These are phyloP conservation scores for Cupressus sempervirens DNA, from an alignment of 75 land plant species.

Conservation along the genomic window DNA sequence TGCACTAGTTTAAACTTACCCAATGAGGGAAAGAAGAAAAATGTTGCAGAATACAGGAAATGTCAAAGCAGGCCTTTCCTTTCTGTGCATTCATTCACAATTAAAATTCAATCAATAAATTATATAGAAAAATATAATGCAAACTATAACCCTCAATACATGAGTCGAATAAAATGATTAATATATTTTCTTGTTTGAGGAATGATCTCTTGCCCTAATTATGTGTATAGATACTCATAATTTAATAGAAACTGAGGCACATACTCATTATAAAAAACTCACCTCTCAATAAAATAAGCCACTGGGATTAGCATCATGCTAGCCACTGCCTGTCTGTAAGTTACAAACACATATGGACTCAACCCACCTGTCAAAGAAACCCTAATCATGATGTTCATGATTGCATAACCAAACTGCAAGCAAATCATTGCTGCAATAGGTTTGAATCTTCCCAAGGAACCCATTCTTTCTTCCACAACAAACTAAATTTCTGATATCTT, in stretches of 20 bases:
- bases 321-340: constrained; percentile 6
- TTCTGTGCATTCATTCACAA: background rate
- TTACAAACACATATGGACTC: constrained; percentile 1
- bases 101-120: background rate
- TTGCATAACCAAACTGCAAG: background rate
- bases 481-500: background rate
- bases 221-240: no score
- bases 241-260: no score
- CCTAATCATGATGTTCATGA: constrained; percentile 7
- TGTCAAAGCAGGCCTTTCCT: background rate
- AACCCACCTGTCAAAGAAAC: background rate
- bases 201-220: no score
- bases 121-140: background rate
- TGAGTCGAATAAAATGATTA: background rate
- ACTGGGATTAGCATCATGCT: background rate
- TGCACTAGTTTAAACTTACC: background rate
- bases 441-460: background rate
- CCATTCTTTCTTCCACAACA: background rate
- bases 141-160: background rate
- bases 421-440: background rate
- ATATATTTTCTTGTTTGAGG: background rate
- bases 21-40: background rate
- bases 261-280: background rate
- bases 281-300: background rate
- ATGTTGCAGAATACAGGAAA: constrained; percentile 7